Evolutionary conservation across 352 stramenopile genomes (phyloP).

Genomic region (Lagenidium giganteum): DNA sequence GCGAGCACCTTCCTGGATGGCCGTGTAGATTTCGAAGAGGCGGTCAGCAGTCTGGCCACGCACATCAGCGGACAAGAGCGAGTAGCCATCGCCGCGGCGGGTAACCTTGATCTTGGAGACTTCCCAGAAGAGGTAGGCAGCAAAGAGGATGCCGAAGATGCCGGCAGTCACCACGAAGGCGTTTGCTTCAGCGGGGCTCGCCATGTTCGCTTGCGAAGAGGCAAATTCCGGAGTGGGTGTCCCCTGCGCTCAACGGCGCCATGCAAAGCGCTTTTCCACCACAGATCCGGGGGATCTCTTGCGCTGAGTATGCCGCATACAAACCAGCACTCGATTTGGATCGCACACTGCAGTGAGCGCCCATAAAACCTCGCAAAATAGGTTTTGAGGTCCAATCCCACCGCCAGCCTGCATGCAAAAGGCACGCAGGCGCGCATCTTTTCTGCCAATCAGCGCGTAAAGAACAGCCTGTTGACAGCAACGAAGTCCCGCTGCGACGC

Average conservation of each 20-base stretch:
- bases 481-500: too few relatives aligned
- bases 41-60: constrained; percentile 80
- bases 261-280: constrained; percentile 15
- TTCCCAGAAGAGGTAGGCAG: constrained; percentile 83
- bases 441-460: too few relatives aligned
- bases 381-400: too few relatives aligned
- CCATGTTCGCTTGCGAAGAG: constrained; percentile 43
- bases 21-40: constrained; percentile 91
- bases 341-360: too few relatives aligned
- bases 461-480: too few relatives aligned
- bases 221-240: constrained; percentile 64
- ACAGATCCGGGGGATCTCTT: constrained; percentile 17
- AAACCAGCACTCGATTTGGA: too few relatives aligned
- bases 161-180: constrained; percentile 51
- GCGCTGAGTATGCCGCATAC: constrained; percentile 22
- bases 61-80: constrained; percentile 65
- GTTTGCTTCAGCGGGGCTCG: constrained; percentile 51
- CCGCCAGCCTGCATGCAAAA: too few relatives aligned
- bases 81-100: constrained; percentile 76
- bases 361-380: too few relatives aligned
- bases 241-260: constrained; percentile 2
- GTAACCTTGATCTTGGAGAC: constrained; percentile 88
- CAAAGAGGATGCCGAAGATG: constrained; percentile 81
- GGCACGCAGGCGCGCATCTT: too few relatives aligned
- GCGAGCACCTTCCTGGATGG: constrained; percentile 97